Base-by-base conservation (phyloP, 2,329 filamentous ascomycete species). In the Calonectria montana region DNA sequence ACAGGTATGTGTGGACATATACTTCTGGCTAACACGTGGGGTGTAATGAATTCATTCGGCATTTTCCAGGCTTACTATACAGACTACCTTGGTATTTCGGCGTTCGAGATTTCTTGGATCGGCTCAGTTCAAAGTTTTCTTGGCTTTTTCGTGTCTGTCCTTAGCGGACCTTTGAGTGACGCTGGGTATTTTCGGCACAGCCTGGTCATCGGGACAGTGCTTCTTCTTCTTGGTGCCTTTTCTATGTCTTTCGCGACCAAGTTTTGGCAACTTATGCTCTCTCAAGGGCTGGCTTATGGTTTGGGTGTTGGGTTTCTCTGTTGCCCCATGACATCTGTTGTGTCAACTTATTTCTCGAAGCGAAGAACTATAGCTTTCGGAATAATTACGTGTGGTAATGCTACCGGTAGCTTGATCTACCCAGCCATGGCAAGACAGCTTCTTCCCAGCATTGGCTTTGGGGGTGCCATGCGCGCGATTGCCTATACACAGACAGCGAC, bases 31-130 rank as follows among this genome's bases (percentile, higher is more conserved):
- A 68, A 62, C 41, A 68, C 65, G 1, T 68, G 65, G 65, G 65
- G 65, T 18, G 45, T 63, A 21, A 63, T 55, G 43, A 63, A 63
- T 35, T 55, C 45, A n/a, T 68, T 63, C 23, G 66, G 66, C 3
- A 45, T 68, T 5, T 68, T 68, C 29, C 57, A 68, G 13, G 23
- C 57, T 4, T 63, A 68, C 35, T 68, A 68, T 18, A 45, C 57
- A 6, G 35, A 29, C 18, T 41, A 53, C 21, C 57, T 68, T 1
- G 45, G 39, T 12, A 37, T 37, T 39, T 50, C 66, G 8, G 57
- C 57, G 2, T 55, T 48, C 10, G 15, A 68, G 15, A 35, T 68
- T 45, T 68, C 66, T 8, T 63, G 66, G 66, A 63, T 68, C 16
- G 66, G 66, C 15, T 37, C 57, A 3, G 23, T 68, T 3, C 55